phyloP scores from a whole-genome alignment of 305 asterid species.

The Fraxinus baroniana region DNA sequence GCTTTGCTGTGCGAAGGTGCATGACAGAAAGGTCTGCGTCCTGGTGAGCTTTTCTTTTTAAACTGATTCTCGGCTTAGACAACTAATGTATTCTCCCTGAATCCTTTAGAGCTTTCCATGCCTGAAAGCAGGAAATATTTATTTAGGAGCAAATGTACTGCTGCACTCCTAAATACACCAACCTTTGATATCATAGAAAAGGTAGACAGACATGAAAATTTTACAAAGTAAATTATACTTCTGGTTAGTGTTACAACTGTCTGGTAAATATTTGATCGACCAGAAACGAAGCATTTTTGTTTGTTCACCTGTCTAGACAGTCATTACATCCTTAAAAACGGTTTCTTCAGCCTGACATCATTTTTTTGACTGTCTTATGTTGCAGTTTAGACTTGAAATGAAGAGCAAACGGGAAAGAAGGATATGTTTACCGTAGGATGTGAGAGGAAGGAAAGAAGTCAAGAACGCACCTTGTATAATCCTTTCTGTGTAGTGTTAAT shows the following conservation, averaged over 20 bases:
- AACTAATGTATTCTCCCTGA: not conserved
- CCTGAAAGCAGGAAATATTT: not conserved
- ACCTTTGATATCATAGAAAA: conserved; percentile 44
- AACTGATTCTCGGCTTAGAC: not conserved
- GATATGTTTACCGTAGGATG: conserved; percentile 3
- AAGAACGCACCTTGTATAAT: conserved; percentile 81
- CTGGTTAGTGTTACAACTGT: not conserved
- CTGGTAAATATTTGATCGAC: not conserved
- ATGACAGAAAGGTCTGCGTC: conserved; percentile 29
- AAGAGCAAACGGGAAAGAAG: conserved; percentile 24
- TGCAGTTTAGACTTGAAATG: conserved; percentile 24
- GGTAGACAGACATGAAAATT: not conserved
- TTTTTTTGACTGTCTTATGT: not conserved
- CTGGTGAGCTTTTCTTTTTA: not conserved
- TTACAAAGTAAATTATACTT: conserved; percentile 10
- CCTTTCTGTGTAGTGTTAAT: conserved; percentile 14
- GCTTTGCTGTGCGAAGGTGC: conserved; percentile 63
- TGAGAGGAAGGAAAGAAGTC: conserved; percentile 54
- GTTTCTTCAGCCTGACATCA: not conserved
- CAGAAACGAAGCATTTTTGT: conserved; percentile 31
- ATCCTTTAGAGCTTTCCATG: not conserved
- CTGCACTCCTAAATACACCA: conserved; percentile 9
- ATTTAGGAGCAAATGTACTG: not conserved
- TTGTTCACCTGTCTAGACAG: not conserved
- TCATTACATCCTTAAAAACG: not conserved